Evolutionary conservation across 768 basidiomycete species (phyloP), one percentile per base, ranked within the genome.

Genomic region (Sarcomyxa edulis): DNA sequence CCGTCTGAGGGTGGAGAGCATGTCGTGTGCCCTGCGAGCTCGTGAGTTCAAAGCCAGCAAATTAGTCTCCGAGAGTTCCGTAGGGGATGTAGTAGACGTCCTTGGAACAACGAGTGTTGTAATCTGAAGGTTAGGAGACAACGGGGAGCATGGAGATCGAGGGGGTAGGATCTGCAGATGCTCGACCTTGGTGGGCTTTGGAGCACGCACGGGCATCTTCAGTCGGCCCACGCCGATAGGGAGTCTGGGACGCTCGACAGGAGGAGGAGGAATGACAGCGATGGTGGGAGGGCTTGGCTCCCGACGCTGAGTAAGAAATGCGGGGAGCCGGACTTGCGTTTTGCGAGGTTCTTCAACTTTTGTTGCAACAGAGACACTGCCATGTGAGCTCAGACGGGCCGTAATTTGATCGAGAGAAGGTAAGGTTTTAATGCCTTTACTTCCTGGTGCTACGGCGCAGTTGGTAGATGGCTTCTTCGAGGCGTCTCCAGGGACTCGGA

Each of bases 351-450:
- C 36, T 39, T 51, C 52, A 18, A 31, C 44, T 15, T 40, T 44
- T 35, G 48, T 44, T 7, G 44, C 41, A n/a, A 44, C 47, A 43
- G 39, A 32, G 35, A 58, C 52, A 43, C 62, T 56, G 35, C 56
- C 55, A 23, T 65, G 63, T 18, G 61, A 59, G 44, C 65, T 69
- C 48, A 85, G 49, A 45, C 70, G 82, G 28, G 84, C 78, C 22
- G 78, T 75, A 42, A 88, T 87, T 51, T 88, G 79, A 47, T 84
- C 84, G 43, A 89, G 74, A 18, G 85, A 87, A 15, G 85, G 85
- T 25, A 79, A 52, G 29, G 54, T 47, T 44, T 58, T 60, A 7
- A 20, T n/a, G n/a, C n/a, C n/a, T n/a, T n/a, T n/a, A n/a, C 7
- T 27, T 26, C 39, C 45, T 41, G 43, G 41, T 27, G 35, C 39